Evolutionary conservation across 140 eudicot genomes (phyloP).

Genomic region (Senecio squalidus): DNA sequence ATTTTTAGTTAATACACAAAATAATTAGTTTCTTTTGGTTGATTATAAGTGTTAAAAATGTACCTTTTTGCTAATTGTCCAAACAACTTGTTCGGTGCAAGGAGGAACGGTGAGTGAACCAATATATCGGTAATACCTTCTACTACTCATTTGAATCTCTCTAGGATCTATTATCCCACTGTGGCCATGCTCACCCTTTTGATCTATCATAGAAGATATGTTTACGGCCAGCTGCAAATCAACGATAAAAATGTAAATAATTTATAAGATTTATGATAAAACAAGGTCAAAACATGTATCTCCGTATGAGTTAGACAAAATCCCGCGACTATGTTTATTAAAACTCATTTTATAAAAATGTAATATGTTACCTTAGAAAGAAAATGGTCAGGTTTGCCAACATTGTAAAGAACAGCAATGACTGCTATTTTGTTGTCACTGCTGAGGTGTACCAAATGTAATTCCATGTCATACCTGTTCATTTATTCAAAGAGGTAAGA

Average conservation of each 20-base stretch:
- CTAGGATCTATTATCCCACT: slow-evolving; percentile 44
- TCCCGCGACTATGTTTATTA: too few relatives aligned
- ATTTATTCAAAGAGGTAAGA: slow-evolving; percentile 2
- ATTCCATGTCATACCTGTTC: slow-evolving; percentile 61
- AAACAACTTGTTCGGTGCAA: slow-evolving; percentile 64
- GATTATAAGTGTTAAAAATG: neutral
- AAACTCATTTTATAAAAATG: too few relatives aligned
- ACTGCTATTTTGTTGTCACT: slow-evolving; percentile 37
- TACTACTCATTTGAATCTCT: slow-evolving; percentile 28
- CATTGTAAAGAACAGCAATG: slow-evolving; percentile 46
- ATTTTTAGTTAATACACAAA: neutral
- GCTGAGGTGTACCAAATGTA: slow-evolving; percentile 49
- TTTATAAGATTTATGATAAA: too few relatives aligned
- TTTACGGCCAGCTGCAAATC: slow-evolving; percentile 34
- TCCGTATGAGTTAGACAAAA: neutral
- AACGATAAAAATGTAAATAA: neutral
- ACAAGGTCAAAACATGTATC: neutral
- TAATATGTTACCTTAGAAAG: slow-evolving; percentile 38
- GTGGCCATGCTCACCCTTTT: slow-evolving; percentile 25
- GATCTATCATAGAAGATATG: slow-evolving; percentile 37
- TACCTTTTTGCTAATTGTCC: slow-evolving; percentile 62
- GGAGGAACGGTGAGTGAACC: slow-evolving; percentile 75
- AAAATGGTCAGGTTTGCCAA: slow-evolving; percentile 51
- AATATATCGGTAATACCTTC: slow-evolving; percentile 45
- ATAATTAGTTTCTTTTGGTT: too few relatives aligned